Conservation (phyloP, 441 rosid genomes). For the Metrosideros polymorpha region DNA sequence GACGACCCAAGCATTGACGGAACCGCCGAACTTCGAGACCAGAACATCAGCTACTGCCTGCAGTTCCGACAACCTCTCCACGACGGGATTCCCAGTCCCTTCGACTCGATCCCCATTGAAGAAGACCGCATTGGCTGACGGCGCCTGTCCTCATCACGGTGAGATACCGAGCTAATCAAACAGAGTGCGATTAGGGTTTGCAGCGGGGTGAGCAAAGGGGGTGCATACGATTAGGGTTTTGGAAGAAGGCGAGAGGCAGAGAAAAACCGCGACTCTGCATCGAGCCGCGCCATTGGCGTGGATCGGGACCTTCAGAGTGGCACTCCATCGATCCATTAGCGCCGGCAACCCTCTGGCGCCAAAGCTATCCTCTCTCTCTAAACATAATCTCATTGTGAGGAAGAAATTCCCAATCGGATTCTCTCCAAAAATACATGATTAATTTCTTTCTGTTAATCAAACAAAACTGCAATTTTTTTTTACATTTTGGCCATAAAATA, state of each 20-base stretch:
- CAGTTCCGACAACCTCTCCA: conserved; percentile 63
- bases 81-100: conserved; percentile 51
- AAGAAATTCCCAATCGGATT: too few relatives aligned
- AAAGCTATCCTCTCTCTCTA: not conserved
- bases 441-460: not conserved
- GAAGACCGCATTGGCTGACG: conserved; percentile 63
- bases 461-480: not conserved
- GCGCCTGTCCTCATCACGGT: conserved; percentile 27
- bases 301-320: conserved; percentile 52
- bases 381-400: too few relatives aligned
- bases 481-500: not conserved
- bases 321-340: conserved; percentile 56
- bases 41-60: conserved; percentile 49
- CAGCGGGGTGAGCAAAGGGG: not conserved
- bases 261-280: conserved; percentile 63
- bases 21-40: conserved; percentile 59
- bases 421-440: too few relatives aligned
- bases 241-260: conserved; percentile 42
- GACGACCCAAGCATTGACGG: conserved; percentile 63
- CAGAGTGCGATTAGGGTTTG: not conserved
- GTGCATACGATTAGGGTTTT: conserved; percentile 27
- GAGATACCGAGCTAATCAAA: not conserved
- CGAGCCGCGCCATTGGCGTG: conserved; percentile 5
- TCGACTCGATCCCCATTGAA: conserved; percentile 64
- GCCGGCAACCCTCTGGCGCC: not conserved